Conservation (phyloP, 2,329 filamentous ascomycete species). For the Fusarium acutatum region DNA sequence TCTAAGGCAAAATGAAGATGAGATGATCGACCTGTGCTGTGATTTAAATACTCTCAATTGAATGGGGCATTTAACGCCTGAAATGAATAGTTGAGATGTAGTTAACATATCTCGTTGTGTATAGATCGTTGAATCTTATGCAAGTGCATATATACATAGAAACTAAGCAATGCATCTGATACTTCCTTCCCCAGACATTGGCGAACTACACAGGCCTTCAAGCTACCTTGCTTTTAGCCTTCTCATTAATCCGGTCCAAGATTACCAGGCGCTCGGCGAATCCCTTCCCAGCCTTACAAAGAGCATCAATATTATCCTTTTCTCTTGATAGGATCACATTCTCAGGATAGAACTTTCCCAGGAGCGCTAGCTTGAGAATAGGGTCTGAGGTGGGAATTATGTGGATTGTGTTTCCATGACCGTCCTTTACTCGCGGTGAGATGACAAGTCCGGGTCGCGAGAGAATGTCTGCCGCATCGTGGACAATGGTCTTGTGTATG, state of each 20-base stretch:
- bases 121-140: background rate
- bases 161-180: background rate
- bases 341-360: background rate
- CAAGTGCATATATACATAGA: background rate
- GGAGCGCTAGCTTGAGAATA: background rate
- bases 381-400: background rate
- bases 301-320: background rate
- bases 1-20: accelerated
- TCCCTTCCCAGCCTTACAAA: background rate
- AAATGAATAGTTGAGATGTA: background rate
- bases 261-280: background rate
- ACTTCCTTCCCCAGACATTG: accelerated
- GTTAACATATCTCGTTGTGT: background rate
- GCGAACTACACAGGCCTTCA: background rate
- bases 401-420: background rate
- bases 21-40: background rate
- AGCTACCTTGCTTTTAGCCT: background rate
- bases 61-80: background rate
- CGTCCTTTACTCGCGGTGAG: background rate
- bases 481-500: background rate
- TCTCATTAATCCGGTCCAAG: background rate
- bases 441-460: background rate
- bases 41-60: accelerated
- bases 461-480: background rate
- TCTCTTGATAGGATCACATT: background rate